Evolutionary conservation across 2,329 filamentous ascomycete species (phyloP), one percentile per base, ranked within the genome.

Genomic region (Neurospora crassa): DNA sequence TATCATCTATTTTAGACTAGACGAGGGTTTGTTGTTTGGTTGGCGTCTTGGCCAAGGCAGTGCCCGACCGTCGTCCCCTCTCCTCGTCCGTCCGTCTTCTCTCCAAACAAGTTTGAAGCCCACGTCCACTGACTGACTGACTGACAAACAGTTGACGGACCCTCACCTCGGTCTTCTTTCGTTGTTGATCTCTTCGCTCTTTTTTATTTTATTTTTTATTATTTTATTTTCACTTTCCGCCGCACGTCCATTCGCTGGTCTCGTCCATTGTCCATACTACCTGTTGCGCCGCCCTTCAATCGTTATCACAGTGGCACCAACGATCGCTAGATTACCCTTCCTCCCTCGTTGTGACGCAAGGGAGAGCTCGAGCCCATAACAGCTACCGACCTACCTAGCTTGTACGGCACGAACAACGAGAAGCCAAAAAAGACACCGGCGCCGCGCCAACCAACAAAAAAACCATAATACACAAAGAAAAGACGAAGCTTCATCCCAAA

Each of bases 401-500:
- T 59, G 47, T 59, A 59, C 45, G 29, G 20, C 45, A n/a, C n/a
- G n/a, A 53, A 53, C 24, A 59, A 59, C 47, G 47, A 59, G 47
- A 59, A 29, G 12, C 20, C 29, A 59, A 47, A 20, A 29, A 59
- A 24, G 11, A 24, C 11, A 53, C 47, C 47, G 12, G 47, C 47
- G 47, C 43, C 43, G 47, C 47, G 47, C 47, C 47, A 59, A 37
- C 29, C 53, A 63, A 63, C 53, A 63, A 68, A 53, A 59, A 29
- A 29, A 29, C 68, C 37, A 40, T 40, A 8, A 40, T 40, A 67
- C 41, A 69, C 29, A 59, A 42, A 47, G 41, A 63, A 69, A 68
- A 68, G 63, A 18, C 67, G 34, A 34, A 63, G 24, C 5, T 34
- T 53, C 29, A 29, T 41, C 68, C 69, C 71, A 73, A 72, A 74